Evolutionary conservation across 2,329 filamentous ascomycete genomes (phyloP), one percentile per base, ranked within the genome.

Genomic region (Ceratocystiopsis minuta): DNA sequence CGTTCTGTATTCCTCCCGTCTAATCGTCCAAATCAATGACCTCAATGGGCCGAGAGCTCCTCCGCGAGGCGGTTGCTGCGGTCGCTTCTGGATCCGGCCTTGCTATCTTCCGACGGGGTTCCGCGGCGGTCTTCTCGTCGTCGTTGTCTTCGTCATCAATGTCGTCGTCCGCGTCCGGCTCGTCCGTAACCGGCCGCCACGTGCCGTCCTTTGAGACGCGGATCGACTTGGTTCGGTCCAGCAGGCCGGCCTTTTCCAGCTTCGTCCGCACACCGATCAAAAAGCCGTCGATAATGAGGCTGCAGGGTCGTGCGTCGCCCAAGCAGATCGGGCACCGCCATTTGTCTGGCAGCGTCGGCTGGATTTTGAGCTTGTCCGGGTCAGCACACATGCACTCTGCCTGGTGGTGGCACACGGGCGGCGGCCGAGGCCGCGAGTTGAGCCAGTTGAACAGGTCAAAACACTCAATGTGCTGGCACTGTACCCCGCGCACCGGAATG

Each of bases 261-360:
- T 67, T 56, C 1, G 57, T 52, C 14, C 75, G 67, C 0, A 95
- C 74, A 0, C 70, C 59, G 13, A 66, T 54, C 37, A 95, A 63
- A 54, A 86, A 95, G 2, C 71, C 71, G 52, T 96, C 87, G 6
- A 88, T 63, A 2, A 75, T 57, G 1, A 96, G 67, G 46, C 64
- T 71, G 18, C 66, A 63, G 0, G 88, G 90, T 14, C 87, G 71
- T 12, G 81, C 85, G 56, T 95, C 87, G 31, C 61, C 63, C 20
- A 67, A 66, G 57, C 88, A 96, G 28, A 93, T 74, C 0, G 90
- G 90, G 52, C 90, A 98, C 48, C 72, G 79, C 86, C 87, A 95
- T 41, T 73, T 72, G 52, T 90, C 83, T 0, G 72, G 64, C 42
- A 69, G 60, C 1, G 66, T 67, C 10, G 71, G 73, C 49, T 77